Percentiles rank a stretch among this genome's conserved stretches.
Evolutionary conservation across 257 asterid genomes (phyloP).

Genomic region (Solanum boliviense): DNA sequence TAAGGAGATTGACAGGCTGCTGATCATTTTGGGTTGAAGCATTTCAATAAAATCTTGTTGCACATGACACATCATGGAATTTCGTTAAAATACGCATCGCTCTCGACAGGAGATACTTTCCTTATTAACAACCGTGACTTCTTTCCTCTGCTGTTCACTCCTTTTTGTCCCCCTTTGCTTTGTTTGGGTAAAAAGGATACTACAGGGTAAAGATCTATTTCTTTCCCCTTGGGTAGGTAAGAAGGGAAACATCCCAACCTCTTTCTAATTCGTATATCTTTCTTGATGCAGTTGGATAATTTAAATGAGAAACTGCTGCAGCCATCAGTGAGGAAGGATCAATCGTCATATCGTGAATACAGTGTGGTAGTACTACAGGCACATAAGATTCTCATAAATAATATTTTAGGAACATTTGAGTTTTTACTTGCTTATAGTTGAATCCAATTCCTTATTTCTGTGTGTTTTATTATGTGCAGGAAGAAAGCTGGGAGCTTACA

Average conservation of each 20-base stretch:
- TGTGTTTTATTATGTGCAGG: slow-evolving; percentile 24
- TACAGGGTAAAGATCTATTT: not conserved
- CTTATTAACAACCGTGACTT: not conserved
- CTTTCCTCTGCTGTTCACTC: not conserved
- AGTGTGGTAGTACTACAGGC: slow-evolving; percentile 18
- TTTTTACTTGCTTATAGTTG: not conserved
- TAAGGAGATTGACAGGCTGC: not conserved
- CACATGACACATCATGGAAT: not conserved
- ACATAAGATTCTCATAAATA: not conserved
- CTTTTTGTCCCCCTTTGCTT: not conserved
- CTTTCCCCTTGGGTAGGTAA: not conserved
- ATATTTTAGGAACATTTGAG: not conserved
- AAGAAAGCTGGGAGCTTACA: slow-evolving; percentile 11
- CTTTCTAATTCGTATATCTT: not conserved
- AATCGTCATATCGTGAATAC: not conserved
- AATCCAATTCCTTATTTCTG: not conserved
- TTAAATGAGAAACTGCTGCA: slow-evolving; percentile 60
- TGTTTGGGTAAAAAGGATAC: not conserved
- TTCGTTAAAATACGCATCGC: not conserved
- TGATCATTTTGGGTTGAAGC: not conserved
- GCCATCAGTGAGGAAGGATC: slow-evolving; percentile 21
- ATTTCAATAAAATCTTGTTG: not conserved
- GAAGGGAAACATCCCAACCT: not conserved
- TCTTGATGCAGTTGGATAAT: slow-evolving; percentile 60
- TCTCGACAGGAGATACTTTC: not conserved